Evolutionary conservation across 768 basidiomycete species (phyloP).

Genomic region (Suillus subalutaceus): DNA sequence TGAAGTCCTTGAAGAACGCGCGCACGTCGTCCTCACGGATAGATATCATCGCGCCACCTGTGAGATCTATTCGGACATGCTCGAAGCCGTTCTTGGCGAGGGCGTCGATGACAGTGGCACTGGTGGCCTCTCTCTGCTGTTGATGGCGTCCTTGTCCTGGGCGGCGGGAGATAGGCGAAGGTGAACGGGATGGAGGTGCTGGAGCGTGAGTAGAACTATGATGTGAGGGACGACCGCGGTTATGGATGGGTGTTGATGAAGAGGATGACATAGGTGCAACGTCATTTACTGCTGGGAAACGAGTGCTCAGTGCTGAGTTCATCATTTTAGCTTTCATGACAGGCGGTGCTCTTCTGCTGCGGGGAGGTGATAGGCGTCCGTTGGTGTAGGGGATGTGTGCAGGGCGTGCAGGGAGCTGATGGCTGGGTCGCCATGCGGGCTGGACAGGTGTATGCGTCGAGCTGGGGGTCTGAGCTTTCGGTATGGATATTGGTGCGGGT

Average conservation of each 20-base stretch:
- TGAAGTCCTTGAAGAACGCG: conserved; percentile 69
- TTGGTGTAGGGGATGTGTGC: conserved; percentile 24
- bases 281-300: conserved; percentile 26
- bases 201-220: conserved; percentile 17
- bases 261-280: conserved; percentile 24
- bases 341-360: conserved; percentile 27
- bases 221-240: conserved; percentile 31
- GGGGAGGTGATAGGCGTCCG: conserved; percentile 32
- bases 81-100: conserved; percentile 67
- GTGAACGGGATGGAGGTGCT: conserved; percentile 37
- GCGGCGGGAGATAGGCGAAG: conserved; percentile 44
- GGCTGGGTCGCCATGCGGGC: conserved; percentile 25
- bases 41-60: conserved; percentile 45
- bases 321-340: conserved; percentile 30
- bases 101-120: conserved; percentile 35
- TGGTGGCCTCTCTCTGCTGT: conserved; percentile 23
- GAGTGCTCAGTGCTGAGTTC: conserved; percentile 24
- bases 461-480: conserved; percentile 24
- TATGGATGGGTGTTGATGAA: conserved; percentile 37
- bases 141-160: conserved; percentile 37
- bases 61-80: conserved; percentile 62
- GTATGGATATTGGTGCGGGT: conserved; percentile 17
- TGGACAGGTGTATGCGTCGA: conserved; percentile 28
- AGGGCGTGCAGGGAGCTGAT: conserved; percentile 33
- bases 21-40: conserved; percentile 71